Percentiles rank a stretch among this genome's conserved stretches.
Evolutionary conservation across 2,329 filamentous ascomycete species (phyloP).

Genomic region (Aureobasidium zeae): DNA sequence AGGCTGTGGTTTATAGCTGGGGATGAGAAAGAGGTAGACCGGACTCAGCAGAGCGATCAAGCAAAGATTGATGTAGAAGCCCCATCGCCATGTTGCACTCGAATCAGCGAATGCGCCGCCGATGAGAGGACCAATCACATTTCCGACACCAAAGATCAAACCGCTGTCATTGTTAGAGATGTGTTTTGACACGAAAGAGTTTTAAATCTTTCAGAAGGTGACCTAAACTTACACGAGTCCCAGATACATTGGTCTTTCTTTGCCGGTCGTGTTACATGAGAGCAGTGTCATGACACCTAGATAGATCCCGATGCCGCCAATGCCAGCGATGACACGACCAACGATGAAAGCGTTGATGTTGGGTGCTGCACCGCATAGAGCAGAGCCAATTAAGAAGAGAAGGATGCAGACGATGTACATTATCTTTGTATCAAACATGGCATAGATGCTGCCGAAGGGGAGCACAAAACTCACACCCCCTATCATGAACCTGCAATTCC

Average conservation of each 20-base stretch:
- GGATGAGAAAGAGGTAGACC: slow-evolving; percentile 38
- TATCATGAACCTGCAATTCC: too few species aligned
- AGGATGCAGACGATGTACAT: slow-evolving; percentile 22
- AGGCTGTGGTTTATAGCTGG: slow-evolving; percentile 20
- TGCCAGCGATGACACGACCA: slow-evolving; percentile 26
- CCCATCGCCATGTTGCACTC: slow-evolving; percentile 28
- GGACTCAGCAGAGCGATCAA: slow-evolving; percentile 38
- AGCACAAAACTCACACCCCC: slow-evolving; percentile 5
- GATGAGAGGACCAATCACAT: slow-evolving; percentile 27
- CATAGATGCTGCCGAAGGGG: slow-evolving; percentile 22
- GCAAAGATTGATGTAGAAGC: slow-evolving; percentile 49
- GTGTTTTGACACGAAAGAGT: too few species aligned
- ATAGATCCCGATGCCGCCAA: slow-evolving; percentile 28
- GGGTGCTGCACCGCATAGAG: slow-evolving; percentile 27
- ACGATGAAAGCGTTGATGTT: slow-evolving; percentile 25
- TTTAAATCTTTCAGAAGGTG: too few species aligned
- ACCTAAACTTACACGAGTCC: slow-evolving; percentile 2
- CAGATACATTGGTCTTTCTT: slow-evolving; percentile 18
- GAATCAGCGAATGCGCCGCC: slow-evolving; percentile 25
- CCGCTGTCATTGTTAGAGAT: slow-evolving; percentile 19
- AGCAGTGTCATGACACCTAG: slow-evolving; percentile 21
- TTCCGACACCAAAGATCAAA: slow-evolving; percentile 23
- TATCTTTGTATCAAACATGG: slow-evolving; percentile 24
- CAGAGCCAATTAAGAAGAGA: slow-evolving; percentile 24
- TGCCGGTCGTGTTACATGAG: slow-evolving; percentile 16